phyloP scores from a whole-genome alignment of 2,329 filamentous ascomycete species.

The Keithomyces neogunnii region DNA sequence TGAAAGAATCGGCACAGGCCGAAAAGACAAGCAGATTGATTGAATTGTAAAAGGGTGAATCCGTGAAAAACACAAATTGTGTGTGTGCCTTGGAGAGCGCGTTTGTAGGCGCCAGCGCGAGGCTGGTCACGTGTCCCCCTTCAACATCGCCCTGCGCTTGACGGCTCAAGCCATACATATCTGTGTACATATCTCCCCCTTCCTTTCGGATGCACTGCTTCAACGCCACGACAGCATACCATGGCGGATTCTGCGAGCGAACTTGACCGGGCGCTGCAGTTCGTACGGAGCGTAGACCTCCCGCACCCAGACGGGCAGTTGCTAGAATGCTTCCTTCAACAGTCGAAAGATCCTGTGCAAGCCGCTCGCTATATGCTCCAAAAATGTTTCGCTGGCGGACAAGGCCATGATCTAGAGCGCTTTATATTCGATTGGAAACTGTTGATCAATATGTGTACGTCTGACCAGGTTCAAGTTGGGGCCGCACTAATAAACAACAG shows the following conservation, averaged over 20 bases:
- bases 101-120: too few species aligned
- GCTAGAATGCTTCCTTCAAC: constrained; percentile 5
- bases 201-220: too few species aligned
- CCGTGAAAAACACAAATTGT: too few species aligned
- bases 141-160: too few species aligned
- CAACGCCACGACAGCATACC: background rate
- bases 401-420: background rate
- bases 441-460: constrained; percentile 5
- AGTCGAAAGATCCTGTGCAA: constrained; percentile 4
- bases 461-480: background rate
- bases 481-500: background rate
- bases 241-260: background rate
- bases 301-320: constrained; percentile 6
- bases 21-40: too few species aligned
- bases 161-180: too few species aligned
- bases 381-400: constrained; percentile 1
- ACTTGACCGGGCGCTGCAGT: background rate
- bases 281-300: background rate
- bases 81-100: too few species aligned
- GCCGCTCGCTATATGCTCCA: constrained; percentile 7
- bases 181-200: too few species aligned
- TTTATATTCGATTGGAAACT: constrained; percentile 4
- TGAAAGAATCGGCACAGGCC: too few species aligned
- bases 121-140: too few species aligned
- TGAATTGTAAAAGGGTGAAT: too few species aligned